Conservation (phyloP, 225 moss, liverwort and hornwort genomes). For the Asterella californica region DNA sequence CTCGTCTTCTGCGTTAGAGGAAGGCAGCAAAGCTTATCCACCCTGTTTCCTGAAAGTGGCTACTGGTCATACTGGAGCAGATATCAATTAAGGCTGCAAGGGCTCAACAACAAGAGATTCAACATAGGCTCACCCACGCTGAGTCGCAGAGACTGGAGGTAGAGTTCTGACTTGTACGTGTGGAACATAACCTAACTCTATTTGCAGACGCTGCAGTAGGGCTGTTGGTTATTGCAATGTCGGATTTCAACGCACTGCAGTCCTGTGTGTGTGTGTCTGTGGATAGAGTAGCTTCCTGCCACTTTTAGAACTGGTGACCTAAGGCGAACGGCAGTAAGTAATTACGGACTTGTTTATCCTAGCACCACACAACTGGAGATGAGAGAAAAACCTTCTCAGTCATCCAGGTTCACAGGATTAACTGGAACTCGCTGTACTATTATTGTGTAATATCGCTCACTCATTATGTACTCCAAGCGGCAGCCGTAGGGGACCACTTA, state of each 20-base stretch:
- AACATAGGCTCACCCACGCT: conserved; percentile 28
- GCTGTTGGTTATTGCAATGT: not conserved
- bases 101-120: conserved; percentile 19
- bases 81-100: conserved; percentile 21
- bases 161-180: not conserved
- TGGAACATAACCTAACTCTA: not conserved
- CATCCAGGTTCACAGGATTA: not conserved
- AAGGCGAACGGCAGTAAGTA: no score
- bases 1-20: not conserved
- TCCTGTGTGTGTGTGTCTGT: not conserved
- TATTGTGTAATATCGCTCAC: no score
- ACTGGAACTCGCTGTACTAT: not conserved
- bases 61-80: conserved; percentile 11
- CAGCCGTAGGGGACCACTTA: not conserved
- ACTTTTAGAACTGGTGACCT: not conserved
- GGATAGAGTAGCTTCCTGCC: not conserved
- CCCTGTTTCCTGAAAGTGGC: not conserved
- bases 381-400: not conserved
- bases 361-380: no score
- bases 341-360: no score
- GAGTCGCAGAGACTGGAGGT: conserved; percentile 36
- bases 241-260: not conserved
- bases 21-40: not conserved
- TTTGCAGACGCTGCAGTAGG: not conserved
- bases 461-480: not conserved